Evolutionary conservation across 495 filamentous ascomycete species (phyloP).

Genomic region (Neurospora discreta): DNA sequence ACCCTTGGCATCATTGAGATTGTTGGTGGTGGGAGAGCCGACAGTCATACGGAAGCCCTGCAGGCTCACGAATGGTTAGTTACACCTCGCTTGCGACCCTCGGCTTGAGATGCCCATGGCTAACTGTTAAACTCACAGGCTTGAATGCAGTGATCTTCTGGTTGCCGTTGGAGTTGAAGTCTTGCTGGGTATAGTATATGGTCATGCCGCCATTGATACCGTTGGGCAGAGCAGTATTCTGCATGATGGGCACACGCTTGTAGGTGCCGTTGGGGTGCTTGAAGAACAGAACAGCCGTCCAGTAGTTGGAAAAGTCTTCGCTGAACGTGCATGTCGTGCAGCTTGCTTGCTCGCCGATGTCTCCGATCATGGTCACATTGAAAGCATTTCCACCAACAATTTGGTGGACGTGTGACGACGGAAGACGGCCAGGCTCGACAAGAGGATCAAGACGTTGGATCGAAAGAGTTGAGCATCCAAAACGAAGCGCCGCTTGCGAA

Average conservation of each 20-base stretch:
- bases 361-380: constrained; percentile 35
- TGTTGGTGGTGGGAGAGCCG: constrained; percentile 29
- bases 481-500: constrained; percentile 32
- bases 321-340: constrained; percentile 15
- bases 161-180: constrained; percentile 31
- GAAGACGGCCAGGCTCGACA: constrained; percentile 28
- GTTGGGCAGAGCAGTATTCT: constrained; percentile 31
- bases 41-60: constrained; percentile 47
- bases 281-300: constrained; percentile 42
- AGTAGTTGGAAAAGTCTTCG: constrained; percentile 24
- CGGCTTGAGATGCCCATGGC: not conserved
- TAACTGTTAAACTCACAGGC: constrained; percentile 24
- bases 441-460: constrained; percentile 37
- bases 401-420: constrained; percentile 37
- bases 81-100: not conserved
- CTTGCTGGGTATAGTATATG: constrained; percentile 38
- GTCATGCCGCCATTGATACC: constrained; percentile 40
- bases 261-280: constrained; percentile 39
- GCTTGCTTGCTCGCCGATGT: constrained; percentile 29
- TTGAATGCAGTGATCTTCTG: constrained; percentile 36
- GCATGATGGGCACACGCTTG: constrained; percentile 30
- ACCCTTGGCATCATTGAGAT: constrained; percentile 16
- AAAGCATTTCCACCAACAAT: constrained; percentile 40
- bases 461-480: constrained; percentile 35
- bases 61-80: not conserved